Evolutionary conservation across 306 rosid species (phyloP).

Genomic region (Dalbergia cochinchinensis): DNA sequence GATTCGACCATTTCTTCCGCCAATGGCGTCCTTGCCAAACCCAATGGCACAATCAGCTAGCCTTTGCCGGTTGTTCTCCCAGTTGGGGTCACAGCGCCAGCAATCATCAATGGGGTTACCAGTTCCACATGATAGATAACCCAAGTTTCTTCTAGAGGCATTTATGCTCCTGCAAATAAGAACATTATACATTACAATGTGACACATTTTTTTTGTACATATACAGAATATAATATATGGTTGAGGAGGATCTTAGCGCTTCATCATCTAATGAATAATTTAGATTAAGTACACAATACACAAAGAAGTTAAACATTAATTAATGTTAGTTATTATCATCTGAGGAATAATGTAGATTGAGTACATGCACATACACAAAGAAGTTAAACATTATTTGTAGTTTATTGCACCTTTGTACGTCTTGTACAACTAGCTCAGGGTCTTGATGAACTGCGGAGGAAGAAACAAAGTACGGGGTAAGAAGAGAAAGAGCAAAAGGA

Average conservation of each 20-base stretch:
- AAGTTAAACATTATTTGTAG: neutral
- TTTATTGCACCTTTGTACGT: slow-evolving; percentile 75
- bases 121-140: slow-evolving; percentile 71
- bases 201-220: slow-evolving; percentile 12
- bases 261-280: slow-evolving; percentile 11
- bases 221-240: neutral
- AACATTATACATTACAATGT: slow-evolving; percentile 26
- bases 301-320: neutral
- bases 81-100: slow-evolving; percentile 82
- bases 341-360: slow-evolving; percentile 10
- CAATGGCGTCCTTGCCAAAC: slow-evolving; percentile 83
- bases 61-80: slow-evolving; percentile 79
- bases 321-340: neutral
- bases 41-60: slow-evolving; percentile 91
- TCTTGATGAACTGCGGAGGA: slow-evolving; percentile 60
- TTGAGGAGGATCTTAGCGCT: too few relatives aligned
- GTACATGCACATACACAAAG: neutral
- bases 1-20: slow-evolving; percentile 75
- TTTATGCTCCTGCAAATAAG: slow-evolving; percentile 70
- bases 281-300: neutral
- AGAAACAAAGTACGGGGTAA: slow-evolving; percentile 44
- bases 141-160: slow-evolving; percentile 78
- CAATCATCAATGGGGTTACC: slow-evolving; percentile 96
- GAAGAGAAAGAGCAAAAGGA: slow-evolving; percentile 46
- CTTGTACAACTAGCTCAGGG: slow-evolving; percentile 74